Evolutionary conservation across 305 asterid genomes (phyloP), one percentile per base, ranked within the genome.

Genomic region (Stenogyne calaminthoides): DNA sequence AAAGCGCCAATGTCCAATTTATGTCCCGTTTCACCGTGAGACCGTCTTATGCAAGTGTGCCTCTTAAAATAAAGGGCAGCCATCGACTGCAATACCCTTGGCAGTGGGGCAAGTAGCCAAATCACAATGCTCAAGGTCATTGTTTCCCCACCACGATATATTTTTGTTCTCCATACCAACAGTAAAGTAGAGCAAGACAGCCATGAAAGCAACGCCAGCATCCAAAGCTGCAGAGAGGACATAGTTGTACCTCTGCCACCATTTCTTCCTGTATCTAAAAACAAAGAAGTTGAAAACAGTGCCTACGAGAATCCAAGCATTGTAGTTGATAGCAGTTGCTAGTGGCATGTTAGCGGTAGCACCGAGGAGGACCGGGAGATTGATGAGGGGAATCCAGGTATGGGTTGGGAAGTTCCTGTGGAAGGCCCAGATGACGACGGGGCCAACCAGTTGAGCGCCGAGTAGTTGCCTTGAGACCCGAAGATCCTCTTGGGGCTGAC

Each of bases 191-290:
- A 93, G 81, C 44, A 91, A 37, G 14, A 92, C 95, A 0, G 91
- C 86, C 98, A 93, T 93, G 76, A 93, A 91, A 8, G 98, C 97
- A 9, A 91, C 88, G 3, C 96, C 88, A 0, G 93, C 97, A 76
- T 93, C 97, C 49, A 93, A 47, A 0, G 91, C 97, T 0, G 96
- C 96, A 0, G 95, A 92, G 1, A 91, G 95, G 18, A 92, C 77
- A 37, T 92, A 93, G 46, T 92, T 92, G 65, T 92, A 89, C 82
- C 92, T 89, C 75, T 87, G 89, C 97, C 98, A 93, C 97, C 97
- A 93, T 9, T 37, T 78, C 81, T 91, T 91, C 76, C 92, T 36
- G 54, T 93, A 91, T 62, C 91, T 77, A 36, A 82, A 93, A 42
- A 93, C 86, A 25, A 89, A 89, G 32, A 82, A 83, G 76, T 91